These are phyloP conservation scores for Sparassis latifolia DNA, from an alignment of 1,284 basidiomycete genomes.

Conservation along the genomic window DNA sequence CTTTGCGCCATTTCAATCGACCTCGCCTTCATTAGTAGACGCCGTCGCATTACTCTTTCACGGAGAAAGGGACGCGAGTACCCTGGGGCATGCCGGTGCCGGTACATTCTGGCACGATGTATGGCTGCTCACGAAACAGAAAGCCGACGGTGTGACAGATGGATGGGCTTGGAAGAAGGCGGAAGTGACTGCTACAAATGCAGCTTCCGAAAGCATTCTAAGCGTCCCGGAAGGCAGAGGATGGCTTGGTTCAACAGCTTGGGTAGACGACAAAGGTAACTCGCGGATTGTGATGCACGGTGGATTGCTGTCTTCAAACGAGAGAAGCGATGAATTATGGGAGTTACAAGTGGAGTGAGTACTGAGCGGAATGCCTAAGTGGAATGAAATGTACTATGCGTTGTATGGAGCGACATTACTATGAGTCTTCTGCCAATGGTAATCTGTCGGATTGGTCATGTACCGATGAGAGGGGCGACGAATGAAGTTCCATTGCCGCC, in stretches of 20 bases:
- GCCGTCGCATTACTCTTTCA: constrained; percentile 24
- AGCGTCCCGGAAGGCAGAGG: constrained; percentile 18
- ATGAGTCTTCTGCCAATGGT: too few relatives aligned
- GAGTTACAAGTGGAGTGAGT: constrained; percentile 16
- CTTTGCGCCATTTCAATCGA: constrained; percentile 16
- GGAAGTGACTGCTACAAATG: constrained; percentile 1
- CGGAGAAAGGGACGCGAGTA: constrained; percentile 28
- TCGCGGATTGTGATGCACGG: constrained; percentile 17
- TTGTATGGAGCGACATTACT: too few relatives aligned
- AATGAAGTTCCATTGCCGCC: constrained; percentile 24
- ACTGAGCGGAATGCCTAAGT: too few relatives aligned
- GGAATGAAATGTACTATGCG: too few relatives aligned
- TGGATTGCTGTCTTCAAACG: constrained; percentile 17
- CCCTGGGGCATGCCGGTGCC: constrained; percentile 26
- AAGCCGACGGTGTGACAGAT: neutral
- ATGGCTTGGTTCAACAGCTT: constrained; percentile 17
- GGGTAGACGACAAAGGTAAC: constrained; percentile 13
- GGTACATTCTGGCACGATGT: constrained; percentile 30
- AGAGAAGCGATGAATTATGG: constrained; percentile 20
- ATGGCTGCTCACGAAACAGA: constrained; percentile 19
- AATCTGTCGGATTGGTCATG: too few relatives aligned
- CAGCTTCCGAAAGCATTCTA: neutral
- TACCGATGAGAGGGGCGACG: too few relatives aligned
- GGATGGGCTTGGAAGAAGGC: constrained; percentile 18
- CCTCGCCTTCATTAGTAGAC: constrained; percentile 5